These are phyloP conservation scores for Tuber microsphaerosporum DNA, from an alignment of 495 filamentous ascomycete genomes.

Conservation along the genomic window DNA sequence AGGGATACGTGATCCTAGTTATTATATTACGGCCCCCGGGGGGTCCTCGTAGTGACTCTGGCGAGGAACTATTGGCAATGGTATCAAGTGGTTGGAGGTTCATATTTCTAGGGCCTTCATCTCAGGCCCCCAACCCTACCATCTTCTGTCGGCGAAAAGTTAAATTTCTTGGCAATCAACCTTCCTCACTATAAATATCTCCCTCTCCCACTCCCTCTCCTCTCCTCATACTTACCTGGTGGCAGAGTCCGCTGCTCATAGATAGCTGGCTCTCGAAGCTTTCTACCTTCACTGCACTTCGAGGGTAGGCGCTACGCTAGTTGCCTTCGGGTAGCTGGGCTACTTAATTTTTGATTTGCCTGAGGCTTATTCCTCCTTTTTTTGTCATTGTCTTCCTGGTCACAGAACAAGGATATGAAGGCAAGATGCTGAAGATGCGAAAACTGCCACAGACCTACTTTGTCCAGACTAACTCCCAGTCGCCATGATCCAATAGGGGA, in stretches of 20 bases:
- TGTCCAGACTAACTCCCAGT: background rate
- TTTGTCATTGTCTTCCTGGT: background rate
- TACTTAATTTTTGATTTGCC: background rate
- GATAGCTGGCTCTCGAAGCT: background rate
- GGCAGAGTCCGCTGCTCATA: background rate
- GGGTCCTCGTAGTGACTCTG: background rate
- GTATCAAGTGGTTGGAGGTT: background rate
- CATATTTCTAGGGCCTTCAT: background rate
- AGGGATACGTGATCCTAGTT: background rate
- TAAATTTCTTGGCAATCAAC: background rate
- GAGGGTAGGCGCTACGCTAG: background rate
- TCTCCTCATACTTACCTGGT: background rate
- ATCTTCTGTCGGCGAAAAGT: background rate
- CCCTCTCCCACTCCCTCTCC: background rate
- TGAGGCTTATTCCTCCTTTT: background rate
- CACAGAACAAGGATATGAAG: background rate
- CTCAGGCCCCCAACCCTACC: background rate
- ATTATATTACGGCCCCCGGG: background rate
- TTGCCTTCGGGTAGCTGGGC: background rate
- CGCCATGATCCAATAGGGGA: background rate
- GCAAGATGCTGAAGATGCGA: background rate
- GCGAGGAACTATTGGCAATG: background rate
- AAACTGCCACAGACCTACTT: background rate
- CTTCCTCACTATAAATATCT: background rate
- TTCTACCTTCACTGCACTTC: background rate